A percentile compares a stretch with the other conserved stretches of the same genome.
Conservation (phyloP, 768 basidiomycete genomes). For the Lyophyllum shimeji region DNA sequence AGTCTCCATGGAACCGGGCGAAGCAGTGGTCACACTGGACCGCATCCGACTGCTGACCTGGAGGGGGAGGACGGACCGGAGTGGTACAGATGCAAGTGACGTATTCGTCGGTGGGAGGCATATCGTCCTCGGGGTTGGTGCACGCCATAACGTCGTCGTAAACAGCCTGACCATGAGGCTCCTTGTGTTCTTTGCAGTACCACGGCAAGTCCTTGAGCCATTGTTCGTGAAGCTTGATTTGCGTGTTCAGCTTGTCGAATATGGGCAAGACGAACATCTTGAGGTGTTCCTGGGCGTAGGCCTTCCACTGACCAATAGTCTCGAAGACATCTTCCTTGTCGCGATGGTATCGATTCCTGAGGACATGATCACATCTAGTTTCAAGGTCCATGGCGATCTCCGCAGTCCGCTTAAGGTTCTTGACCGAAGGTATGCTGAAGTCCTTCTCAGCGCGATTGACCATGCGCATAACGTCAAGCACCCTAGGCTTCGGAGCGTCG, state of each 20-base stretch:
- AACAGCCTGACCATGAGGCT: conserved; percentile 61
- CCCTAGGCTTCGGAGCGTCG: conserved; percentile 55
- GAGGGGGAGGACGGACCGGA: conserved; percentile 79
- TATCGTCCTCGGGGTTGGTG: conserved; percentile 76
- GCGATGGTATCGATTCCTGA: conserved; percentile 60
- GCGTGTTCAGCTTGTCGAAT: conserved; percentile 70
- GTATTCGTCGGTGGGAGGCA: conserved; percentile 77
- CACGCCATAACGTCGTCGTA: conserved; percentile 74
- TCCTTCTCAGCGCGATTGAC: conserved; percentile 75
- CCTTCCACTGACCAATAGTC: conserved; percentile 71
- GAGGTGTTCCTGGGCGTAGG: conserved; percentile 70
- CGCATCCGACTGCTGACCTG: conserved; percentile 73
- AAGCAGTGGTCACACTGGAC: conserved; percentile 91
- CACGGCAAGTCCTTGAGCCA: conserved; percentile 81
- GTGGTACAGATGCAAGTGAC: conserved; percentile 81
- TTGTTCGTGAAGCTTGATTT: conserved; percentile 62
- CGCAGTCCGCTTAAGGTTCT: conserved; percentile 66
- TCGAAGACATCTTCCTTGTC: conserved; percentile 66
- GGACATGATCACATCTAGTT: conserved; percentile 68
- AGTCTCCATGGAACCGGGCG: conserved; percentile 83
- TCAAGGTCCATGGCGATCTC: conserved; percentile 81
- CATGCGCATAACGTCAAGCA: conserved; percentile 68
- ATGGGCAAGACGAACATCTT: conserved; percentile 70
- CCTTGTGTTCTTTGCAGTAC: conserved; percentile 69
- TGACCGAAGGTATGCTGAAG: conserved; percentile 66